A percentile compares a stretch with the other conserved stretches of the same genome.
Conservation (phyloP, 805 yeast genomes). For the Debaryomyces maramus region DNA sequence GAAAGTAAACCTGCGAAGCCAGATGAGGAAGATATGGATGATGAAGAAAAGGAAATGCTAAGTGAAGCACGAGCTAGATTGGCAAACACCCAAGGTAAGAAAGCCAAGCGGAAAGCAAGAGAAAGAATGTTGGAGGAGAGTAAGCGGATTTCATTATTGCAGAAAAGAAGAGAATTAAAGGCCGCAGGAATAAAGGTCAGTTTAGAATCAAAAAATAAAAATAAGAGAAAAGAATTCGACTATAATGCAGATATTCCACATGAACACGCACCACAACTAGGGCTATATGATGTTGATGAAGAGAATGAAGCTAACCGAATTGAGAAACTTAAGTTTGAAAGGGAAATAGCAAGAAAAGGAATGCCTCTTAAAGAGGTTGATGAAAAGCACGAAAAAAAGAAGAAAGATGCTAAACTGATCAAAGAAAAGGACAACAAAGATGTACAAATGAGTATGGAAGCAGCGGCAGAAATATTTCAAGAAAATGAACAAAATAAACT, state of each 20-base stretch:
- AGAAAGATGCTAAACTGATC: constrained; percentile 21
- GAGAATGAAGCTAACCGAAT: constrained; percentile 49
- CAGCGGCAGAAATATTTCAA: constrained; percentile 23
- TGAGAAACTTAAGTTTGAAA: constrained; percentile 44
- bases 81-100: constrained; percentile 91
- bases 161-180: constrained; percentile 77
- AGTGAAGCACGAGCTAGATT: constrained; percentile 93
- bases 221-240: constrained; percentile 64
- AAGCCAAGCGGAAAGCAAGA: constrained; percentile 85
- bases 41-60: constrained; percentile 87
- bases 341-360: constrained; percentile 45
- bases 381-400: constrained; percentile 30
- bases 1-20: constrained; percentile 82
- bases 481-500: constrained; percentile 20
- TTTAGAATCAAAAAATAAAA: constrained; percentile 52
- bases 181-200: constrained; percentile 69
- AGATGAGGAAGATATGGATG: constrained; percentile 76
- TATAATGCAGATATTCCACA: constrained; percentile 82
- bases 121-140: constrained; percentile 83
- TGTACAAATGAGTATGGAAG: constrained; percentile 21
- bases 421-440: constrained; percentile 15
- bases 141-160: constrained; percentile 69
- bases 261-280: constrained; percentile 66
- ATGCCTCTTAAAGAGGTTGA: constrained; percentile 38
- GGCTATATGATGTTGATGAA: constrained; percentile 65